phyloP scores from a whole-genome alignment of 2,329 filamentous ascomycete species.

The Tolypocladium amazonense region DNA sequence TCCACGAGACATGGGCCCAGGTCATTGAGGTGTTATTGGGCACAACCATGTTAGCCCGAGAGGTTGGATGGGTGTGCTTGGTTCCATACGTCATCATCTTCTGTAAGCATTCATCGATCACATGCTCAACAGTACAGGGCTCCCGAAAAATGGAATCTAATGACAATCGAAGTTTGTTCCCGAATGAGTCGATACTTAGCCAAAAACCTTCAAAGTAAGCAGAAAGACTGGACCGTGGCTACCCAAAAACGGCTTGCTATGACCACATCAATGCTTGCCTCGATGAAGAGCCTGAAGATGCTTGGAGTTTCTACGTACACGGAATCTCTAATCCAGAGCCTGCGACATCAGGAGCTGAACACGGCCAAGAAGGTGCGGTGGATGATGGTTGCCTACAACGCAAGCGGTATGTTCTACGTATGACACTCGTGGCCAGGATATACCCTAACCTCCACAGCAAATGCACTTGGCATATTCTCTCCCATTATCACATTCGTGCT shows the following conservation, averaged over 20 bases:
- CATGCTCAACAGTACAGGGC: neutral
- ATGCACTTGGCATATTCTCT: conserved; percentile 29
- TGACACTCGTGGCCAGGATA: neutral
- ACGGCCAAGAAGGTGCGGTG: conserved; percentile 22
- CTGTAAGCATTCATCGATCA: conserved; percentile 16
- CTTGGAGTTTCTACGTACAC: conserved; percentile 12
- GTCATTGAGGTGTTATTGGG: conserved; percentile 30
- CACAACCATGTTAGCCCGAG: conserved; percentile 21
- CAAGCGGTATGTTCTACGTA: conserved; percentile 21
- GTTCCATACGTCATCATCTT: conserved; percentile 29
- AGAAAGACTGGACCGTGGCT: conserved; percentile 28
- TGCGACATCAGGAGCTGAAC: conserved; percentile 19
- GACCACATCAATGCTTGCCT: conserved; percentile 21
- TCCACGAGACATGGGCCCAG: conserved; percentile 32
- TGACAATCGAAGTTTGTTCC: conserved; percentile 23
- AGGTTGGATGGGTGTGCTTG: conserved; percentile 32
- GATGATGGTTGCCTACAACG: conserved; percentile 29
- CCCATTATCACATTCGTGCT: conserved; percentile 26
- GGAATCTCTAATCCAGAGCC: conserved; percentile 7
- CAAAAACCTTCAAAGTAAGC: conserved; percentile 19
- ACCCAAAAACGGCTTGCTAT: conserved; percentile 27
- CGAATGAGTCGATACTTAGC: conserved; percentile 29
- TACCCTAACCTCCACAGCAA: conserved; percentile 17
- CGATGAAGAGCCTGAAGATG: conserved; percentile 30
- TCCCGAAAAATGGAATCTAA: neutral